Evolutionary conservation across 2,329 filamentous ascomycete genomes (phyloP).

Genomic region (Xylaria sp.): DNA sequence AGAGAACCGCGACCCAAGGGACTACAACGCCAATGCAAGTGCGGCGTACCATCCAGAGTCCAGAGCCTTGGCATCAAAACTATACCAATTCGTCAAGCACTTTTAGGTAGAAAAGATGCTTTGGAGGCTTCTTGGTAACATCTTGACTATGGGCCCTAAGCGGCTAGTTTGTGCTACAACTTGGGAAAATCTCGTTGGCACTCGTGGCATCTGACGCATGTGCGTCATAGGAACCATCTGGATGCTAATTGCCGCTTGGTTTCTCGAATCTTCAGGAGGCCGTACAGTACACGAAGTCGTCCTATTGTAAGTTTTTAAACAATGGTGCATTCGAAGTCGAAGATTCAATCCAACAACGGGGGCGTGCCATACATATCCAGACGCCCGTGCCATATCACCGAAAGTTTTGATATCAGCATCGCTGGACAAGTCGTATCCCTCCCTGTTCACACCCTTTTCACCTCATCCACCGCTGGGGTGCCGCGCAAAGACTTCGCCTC

Average conservation of each 20-base stretch:
- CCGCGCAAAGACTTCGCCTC: conserved; percentile 37
- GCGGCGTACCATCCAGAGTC: neutral
- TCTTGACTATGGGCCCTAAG: neutral
- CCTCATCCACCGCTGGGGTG: neutral
- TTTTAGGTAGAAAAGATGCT: neutral
- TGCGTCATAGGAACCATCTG: neutral
- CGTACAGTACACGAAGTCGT: neutral
- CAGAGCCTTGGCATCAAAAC: neutral
- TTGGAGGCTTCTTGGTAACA: neutral
- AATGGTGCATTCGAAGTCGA: neutral
- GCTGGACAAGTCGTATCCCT: neutral
- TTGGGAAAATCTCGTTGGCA: neutral
- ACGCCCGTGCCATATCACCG: neutral
- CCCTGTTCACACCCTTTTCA: conserved; percentile 11
- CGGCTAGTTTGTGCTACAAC: neutral
- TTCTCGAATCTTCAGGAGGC: neutral
- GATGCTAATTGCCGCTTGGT: neutral
- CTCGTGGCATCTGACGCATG: neutral
- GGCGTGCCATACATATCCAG: neutral
- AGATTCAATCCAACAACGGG: neutral
- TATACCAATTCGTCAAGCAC: neutral
- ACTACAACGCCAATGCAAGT: neutral
- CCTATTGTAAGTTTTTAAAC: neutral
- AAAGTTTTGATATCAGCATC: neutral
- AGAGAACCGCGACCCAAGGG: neutral